Evolutionary conservation across 495 filamentous ascomycete genomes (phyloP), one percentile per base, ranked within the genome.

Genomic region (Neurospora sublineolata): DNA sequence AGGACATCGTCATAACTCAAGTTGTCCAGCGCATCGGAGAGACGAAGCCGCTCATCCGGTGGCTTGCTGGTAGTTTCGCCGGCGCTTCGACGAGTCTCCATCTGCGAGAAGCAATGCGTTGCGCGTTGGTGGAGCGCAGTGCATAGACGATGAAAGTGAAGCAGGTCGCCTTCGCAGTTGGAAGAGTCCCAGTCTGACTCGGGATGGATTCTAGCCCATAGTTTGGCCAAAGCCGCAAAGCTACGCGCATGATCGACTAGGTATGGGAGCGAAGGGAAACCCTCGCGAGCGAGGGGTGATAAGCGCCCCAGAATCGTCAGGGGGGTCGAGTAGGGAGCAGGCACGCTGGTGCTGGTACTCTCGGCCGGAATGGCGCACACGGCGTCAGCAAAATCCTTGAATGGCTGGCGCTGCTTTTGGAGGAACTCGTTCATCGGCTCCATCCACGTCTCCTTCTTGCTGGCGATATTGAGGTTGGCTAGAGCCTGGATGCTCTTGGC

Each of bases 371-470:
- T 92, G 37, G 88, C 86, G 80, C 94, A 97, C 60, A 97, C 89
- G 33, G 85, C 83, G 76, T 98, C 94, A 72, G 98, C 89, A 75
- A 94, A 97, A 36, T 89, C 85, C 78, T 93, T 96, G 82, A 98
- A 92, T 30, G 91, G 88, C 70, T 90, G 87, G 10, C 89, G 82
- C 71, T 91, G 84, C n/a, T 83, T 80, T 11, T 76, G 75, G 70
- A 93, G 83, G 75, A 93, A 93, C 12, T 85, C 86, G 77, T 97
- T 99, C 96, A 98, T 98, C 5, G 93, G 93, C 80, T 97, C 96
- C 95, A 99, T 99, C 94, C 94, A 99, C 4, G 90, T 87, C 79
- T 98, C 95, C 79, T 98, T 98, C 76, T 90, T 92, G 70, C 95
- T 96, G 73, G 98, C 97, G 3, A 89, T 93, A 12, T 92, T 92